These are phyloP conservation scores for Teratosphaeria gauchensis DNA, from an alignment of 2,329 filamentous ascomycete genomes.

Conservation along the genomic window DNA sequence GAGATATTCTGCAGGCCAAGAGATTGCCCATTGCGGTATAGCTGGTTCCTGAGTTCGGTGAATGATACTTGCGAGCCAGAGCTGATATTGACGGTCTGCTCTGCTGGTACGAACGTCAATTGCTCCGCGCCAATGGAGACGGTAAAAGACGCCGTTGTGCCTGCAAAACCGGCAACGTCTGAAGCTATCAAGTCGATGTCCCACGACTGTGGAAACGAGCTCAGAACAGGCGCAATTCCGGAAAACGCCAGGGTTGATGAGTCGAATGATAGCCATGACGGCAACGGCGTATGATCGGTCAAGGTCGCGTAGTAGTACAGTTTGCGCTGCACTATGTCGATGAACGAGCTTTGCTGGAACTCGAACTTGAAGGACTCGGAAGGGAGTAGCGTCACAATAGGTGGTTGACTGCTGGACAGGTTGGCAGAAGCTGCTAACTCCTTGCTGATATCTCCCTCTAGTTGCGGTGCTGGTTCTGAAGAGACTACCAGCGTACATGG, in stretches of 20 bases:
- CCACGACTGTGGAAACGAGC: constrained; percentile 62
- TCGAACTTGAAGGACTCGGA: constrained; percentile 32
- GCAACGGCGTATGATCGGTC: constrained; percentile 68
- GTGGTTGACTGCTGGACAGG: constrained; percentile 44
- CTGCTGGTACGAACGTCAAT: constrained; percentile 52
- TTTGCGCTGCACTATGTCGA: constrained; percentile 36
- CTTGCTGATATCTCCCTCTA: constrained; percentile 48
- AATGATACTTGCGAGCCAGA: constrained; percentile 25
- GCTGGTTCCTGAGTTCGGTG: constrained; percentile 15
- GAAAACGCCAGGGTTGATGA: constrained; percentile 53
- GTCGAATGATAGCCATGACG: constrained; percentile 77
- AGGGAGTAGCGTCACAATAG: constrained; percentile 39
- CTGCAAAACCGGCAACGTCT: constrained; percentile 68
- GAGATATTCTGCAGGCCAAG: constrained; percentile 43
- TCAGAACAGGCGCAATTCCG: constrained; percentile 58
- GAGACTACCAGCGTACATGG: constrained; percentile 64
- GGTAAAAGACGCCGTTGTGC: constrained; percentile 55
- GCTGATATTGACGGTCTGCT: constrained; percentile 33
- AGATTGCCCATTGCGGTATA: constrained; percentile 26
- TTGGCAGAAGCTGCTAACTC: constrained; percentile 51
- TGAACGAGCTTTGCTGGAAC: constrained; percentile 49
- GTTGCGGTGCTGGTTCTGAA: constrained; percentile 42
- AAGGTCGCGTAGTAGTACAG: constrained; percentile 68
- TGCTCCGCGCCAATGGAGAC: constrained; percentile 63
- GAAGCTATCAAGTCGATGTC: constrained; percentile 66